Evolutionary conservation across 2,329 filamentous ascomycete species (phyloP).

Genomic region (Ophiocordyceps robertsii): DNA sequence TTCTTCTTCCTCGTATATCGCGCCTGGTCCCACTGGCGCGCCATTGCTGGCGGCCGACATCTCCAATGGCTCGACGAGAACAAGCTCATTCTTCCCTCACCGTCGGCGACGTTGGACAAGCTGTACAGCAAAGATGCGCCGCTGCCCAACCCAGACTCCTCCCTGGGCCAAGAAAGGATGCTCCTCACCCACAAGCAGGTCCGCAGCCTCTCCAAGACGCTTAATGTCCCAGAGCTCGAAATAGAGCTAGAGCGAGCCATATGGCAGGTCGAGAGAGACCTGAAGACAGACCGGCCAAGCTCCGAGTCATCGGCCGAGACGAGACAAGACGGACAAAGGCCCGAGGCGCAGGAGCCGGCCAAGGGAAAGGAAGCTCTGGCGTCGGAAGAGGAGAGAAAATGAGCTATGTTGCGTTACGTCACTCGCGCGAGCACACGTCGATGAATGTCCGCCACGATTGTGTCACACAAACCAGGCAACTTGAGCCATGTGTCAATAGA

Average conservation of each 20-base stretch:
- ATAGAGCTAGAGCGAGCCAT: conserved; percentile 64
- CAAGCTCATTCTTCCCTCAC: conserved; percentile 50
- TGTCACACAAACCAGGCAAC: too few relatives aligned
- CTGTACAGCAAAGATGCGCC: conserved; percentile 43
- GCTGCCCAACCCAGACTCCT: conserved; percentile 7
- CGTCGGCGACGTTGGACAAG: conserved; percentile 57
- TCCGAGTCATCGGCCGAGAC: conserved; percentile 3
- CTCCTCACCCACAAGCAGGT: conserved; percentile 40
- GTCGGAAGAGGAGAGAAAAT: conserved; percentile 3
- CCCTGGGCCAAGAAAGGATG: conserved; percentile 16
- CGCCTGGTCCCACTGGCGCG: conserved; percentile 84
- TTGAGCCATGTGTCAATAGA: too few relatives aligned
- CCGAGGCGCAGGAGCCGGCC: neutral
- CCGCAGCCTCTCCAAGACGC: conserved; percentile 41
- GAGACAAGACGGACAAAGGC: too few relatives aligned
- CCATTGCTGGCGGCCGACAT: conserved; percentile 71
- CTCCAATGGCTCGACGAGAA: conserved; percentile 69
- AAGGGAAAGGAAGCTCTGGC: neutral
- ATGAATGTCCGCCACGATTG: too few relatives aligned
- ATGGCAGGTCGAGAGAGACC: conserved; percentile 51
- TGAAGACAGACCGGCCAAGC: conserved; percentile 23
- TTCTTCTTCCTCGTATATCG: conserved; percentile 94
- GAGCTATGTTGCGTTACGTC: too few relatives aligned
- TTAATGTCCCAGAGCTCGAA: conserved; percentile 57
- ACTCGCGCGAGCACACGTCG: too few relatives aligned